A percentile compares a stretch with the other conserved stretches of the same genome.
Evolutionary conservation across 257 asterid species (phyloP).

Genomic region (Plantago elongata): DNA sequence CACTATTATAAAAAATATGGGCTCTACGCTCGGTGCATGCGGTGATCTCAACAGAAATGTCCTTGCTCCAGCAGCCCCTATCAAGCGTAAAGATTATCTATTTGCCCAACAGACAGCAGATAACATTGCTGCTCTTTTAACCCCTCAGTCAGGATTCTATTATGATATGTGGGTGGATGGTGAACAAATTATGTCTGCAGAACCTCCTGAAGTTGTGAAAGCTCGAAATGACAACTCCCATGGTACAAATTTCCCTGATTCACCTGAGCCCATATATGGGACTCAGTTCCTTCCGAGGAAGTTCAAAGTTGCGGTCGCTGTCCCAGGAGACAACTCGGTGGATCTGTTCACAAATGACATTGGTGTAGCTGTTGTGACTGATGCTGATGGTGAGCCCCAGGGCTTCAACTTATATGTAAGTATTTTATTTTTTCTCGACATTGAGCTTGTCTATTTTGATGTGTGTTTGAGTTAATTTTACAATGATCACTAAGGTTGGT

Average conservation of each 20-base stretch:
- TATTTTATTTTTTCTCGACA: slow-evolving; percentile 13
- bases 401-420: slow-evolving; percentile 87
- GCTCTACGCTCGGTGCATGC: slow-evolving; percentile 96
- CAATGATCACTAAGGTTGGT: slow-evolving; percentile 67
- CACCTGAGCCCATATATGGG: slow-evolving; percentile 96
- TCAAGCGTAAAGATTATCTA: slow-evolving; percentile 58
- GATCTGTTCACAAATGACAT: slow-evolving; percentile 90
- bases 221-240: slow-evolving; percentile 90
- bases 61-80: slow-evolving; percentile 94
- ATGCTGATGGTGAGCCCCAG: slow-evolving; percentile 86
- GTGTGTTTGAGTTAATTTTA: slow-evolving; percentile 6
- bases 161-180: slow-evolving; percentile 99
- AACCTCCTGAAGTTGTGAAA: slow-evolving; percentile 78
- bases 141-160: slow-evolving; percentile 98
- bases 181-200: slow-evolving; percentile 79
- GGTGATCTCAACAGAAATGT: slow-evolving; percentile 97
- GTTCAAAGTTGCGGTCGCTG: slow-evolving; percentile 92
- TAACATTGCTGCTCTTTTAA: slow-evolving; percentile 78
- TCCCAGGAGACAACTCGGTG: slow-evolving; percentile 89
- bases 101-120: slow-evolving; percentile 97
- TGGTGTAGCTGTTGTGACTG: slow-evolving; percentile 75
- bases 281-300: slow-evolving; percentile 97
- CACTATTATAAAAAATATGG: slow-evolving; percentile 74
- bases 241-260: slow-evolving; percentile 86
- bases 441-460: slow-evolving; percentile 13